Evolutionary conservation across 768 basidiomycete species (phyloP).

Genomic region (Pisolithus tinctorius): DNA sequence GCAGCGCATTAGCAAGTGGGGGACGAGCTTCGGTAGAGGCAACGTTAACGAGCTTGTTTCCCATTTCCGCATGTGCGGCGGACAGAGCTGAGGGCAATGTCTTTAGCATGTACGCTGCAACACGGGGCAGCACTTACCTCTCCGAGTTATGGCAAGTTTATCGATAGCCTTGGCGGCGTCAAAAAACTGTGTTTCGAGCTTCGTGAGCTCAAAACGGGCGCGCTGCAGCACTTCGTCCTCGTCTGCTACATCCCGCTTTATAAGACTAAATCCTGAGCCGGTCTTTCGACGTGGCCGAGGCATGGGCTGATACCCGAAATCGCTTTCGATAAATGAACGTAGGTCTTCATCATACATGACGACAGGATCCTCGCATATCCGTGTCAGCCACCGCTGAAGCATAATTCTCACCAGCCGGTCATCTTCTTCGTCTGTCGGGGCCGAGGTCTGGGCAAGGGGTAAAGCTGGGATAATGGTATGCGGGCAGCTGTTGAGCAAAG

Average conservation of each 20-base stretch:
- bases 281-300: constrained; percentile 68
- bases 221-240: constrained; percentile 91
- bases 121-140: constrained; percentile 43
- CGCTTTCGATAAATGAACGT: constrained; percentile 91
- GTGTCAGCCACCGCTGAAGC: constrained; percentile 89
- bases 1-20: constrained; percentile 74
- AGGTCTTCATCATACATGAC: constrained; percentile 87
- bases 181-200: constrained; percentile 87
- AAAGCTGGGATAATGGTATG: constrained; percentile 96
- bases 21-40: constrained; percentile 86
- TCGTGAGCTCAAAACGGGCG: constrained; percentile 87
- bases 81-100: constrained; percentile 54
- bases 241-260: constrained; percentile 77
- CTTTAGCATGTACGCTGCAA: background rate
- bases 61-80: constrained; percentile 77
- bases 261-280: constrained; percentile 67
- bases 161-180: constrained; percentile 90
- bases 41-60: constrained; percentile 85
- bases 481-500: constrained; percentile 83
- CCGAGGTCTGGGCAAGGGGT: constrained; percentile 93
- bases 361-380: constrained; percentile 90
- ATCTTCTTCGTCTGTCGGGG: constrained; percentile 96
- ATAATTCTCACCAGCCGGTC: constrained; percentile 92
- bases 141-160: constrained; percentile 71
- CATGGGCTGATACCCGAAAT: constrained; percentile 92